Evolutionary conservation across 2,329 filamentous ascomycete species (phyloP), one percentile per base, ranked within the genome.

Genomic region (Fusarium papillatum): DNA sequence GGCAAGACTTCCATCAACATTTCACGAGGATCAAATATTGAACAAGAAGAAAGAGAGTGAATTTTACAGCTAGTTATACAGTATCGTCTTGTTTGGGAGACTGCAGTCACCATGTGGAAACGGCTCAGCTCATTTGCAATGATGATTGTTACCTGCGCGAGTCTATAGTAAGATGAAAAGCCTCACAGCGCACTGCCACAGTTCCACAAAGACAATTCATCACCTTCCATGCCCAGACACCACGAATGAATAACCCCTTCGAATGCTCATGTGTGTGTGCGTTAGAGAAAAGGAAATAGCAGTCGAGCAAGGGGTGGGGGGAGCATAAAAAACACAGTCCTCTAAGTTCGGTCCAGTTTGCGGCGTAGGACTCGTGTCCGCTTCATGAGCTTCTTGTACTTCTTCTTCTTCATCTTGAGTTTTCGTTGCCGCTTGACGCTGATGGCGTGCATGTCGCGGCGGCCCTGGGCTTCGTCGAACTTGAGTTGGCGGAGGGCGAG

Each of bases 351-450:
- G 81, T 94, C 95, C 81, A 97, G 88, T 88, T 96, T 98, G 83
- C 95, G 92, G 83, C 96, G 93, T 88, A 95, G 85, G 83, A 95
- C 96, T 84, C 96, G 92, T 82, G 96, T 98, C 85, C 92, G 91
- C 89, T 94, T 95, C 94, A 98, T 95, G 79, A 98, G 89, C 92
- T 99, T 99, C 95, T 98, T 98, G 87, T 98, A 98, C 93, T 99
- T 99, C 91, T 98, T 96, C 92, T 98, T 99, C 94, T 99, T 99
- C 96, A 99, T 99, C 92, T 95, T 98, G 82, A 98, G 87, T 88
- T 97, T 97, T 82, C 95, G 90, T 86, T 98, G 95, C 84, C 97
- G 91, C 89, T 93, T 95, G 79, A 98, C 96, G 82, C 95, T 98
- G 83, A 99, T 95, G 75, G 95, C 91, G 72, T 93, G 87, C 93